phyloP scores from a whole-genome alignment of 768 basidiomycete genomes.

The Ephemerocybe angulata region DNA sequence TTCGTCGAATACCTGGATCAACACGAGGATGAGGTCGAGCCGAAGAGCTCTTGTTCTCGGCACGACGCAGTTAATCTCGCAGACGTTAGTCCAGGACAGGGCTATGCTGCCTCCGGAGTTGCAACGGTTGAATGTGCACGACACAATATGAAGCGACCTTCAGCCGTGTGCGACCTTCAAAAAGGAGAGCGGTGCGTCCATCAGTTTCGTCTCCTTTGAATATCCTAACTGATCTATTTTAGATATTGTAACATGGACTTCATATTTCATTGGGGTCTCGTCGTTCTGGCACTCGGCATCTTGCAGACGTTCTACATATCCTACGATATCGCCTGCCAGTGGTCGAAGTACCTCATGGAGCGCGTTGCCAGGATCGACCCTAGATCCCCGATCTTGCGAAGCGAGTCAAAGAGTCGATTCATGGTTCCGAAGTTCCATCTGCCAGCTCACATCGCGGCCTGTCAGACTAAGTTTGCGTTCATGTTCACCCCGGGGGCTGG shows the following conservation, averaged over 20 bases:
- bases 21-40: constrained; percentile 17
- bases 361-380: constrained; percentile 4
- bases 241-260: constrained; percentile 31
- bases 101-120: constrained; percentile 23
- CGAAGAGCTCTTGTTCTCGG: constrained; percentile 18
- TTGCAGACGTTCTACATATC: constrained; percentile 16
- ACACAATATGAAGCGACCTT: constrained; percentile 27
- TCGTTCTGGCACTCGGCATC: neutral
- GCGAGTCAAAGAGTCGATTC: neutral
- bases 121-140: constrained; percentile 26
- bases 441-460: constrained; percentile 20
- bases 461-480: constrained; percentile 22
- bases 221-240: neutral
- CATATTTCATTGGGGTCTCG: constrained; percentile 11
- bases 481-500: constrained; percentile 22
- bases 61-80: constrained; percentile 17
- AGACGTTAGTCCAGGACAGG: constrained; percentile 15
- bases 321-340: constrained; percentile 32
- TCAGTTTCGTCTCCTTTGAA: neutral
- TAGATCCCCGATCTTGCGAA: neutral
- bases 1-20: constrained; percentile 15
- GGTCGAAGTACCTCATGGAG: constrained; percentile 5
- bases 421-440: constrained; percentile 28
- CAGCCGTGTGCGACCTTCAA: constrained; percentile 29
- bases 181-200: constrained; percentile 28